These are phyloP conservation scores for Cordyceps pruinosa DNA, from an alignment of 2,329 filamentous ascomycete genomes.

Conservation along the genomic window DNA sequence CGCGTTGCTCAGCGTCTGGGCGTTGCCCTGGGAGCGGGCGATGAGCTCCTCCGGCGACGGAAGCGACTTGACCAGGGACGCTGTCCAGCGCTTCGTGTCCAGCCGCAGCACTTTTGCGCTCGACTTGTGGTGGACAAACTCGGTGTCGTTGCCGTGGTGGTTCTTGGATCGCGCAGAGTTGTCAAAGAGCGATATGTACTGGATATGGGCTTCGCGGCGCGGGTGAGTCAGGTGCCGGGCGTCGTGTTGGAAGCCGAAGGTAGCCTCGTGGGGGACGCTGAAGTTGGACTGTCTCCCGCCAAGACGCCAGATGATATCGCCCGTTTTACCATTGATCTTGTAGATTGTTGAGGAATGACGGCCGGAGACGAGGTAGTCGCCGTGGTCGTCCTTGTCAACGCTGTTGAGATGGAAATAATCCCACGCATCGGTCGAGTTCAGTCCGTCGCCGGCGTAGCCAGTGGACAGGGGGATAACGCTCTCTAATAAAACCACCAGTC, in stretches of 20 bases:
- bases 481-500: too few relatives aligned
- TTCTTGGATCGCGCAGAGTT: constrained; percentile 19
- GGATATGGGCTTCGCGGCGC: constrained; percentile 39
- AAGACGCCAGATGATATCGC: constrained; percentile 40
- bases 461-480: constrained; percentile 33
- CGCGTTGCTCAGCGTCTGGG: constrained; percentile 44
- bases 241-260: constrained; percentile 34
- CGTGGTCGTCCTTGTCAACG: constrained; percentile 41
- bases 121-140: neutral
- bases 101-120: constrained; percentile 37
- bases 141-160: neutral
- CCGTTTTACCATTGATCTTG: constrained; percentile 31
- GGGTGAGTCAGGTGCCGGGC: constrained; percentile 34
- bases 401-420: constrained; percentile 55
- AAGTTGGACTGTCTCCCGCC: constrained; percentile 42
- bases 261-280: constrained; percentile 25
- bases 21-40: constrained; percentile 39
- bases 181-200: constrained; percentile 39
- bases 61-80: constrained; percentile 37
- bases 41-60: constrained; percentile 41
- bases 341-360: constrained; percentile 41
- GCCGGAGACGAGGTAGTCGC: constrained; percentile 47
- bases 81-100: constrained; percentile 36
- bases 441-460: neutral
- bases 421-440: neutral